phyloP scores from a whole-genome alignment of 176 grass and related monocot genomes.

The Musa acuminata region DNA sequence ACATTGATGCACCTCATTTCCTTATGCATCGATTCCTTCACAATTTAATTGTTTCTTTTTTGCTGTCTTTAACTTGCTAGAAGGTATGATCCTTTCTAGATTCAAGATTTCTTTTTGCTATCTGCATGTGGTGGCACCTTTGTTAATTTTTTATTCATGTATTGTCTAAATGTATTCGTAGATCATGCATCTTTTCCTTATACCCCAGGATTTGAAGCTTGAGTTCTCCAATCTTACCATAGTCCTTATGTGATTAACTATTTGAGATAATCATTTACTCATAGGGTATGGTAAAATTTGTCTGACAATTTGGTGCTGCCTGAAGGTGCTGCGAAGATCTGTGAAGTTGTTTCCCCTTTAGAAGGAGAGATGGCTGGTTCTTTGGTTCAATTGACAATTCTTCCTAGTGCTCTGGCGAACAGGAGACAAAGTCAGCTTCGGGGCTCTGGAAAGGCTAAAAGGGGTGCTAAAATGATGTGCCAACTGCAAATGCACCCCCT shows the following conservation, averaged over 20 bases:
- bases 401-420: constrained; percentile 22
- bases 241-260: not conserved
- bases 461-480: constrained; percentile 36
- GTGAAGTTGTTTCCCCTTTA: not conserved
- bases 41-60: too few species aligned
- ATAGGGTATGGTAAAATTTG: not conserved
- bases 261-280: not conserved
- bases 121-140: too few species aligned
- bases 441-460: constrained; percentile 22
- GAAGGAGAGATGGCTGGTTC: constrained; percentile 51
- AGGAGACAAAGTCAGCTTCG: constrained; percentile 24
- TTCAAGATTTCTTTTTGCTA: too few species aligned
- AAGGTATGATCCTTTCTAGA: too few species aligned
- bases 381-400: constrained; percentile 61
- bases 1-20: too few species aligned
- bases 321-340: not conserved
- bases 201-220: not conserved
- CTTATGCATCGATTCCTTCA: too few species aligned
- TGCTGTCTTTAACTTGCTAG: too few species aligned
- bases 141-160: too few species aligned
- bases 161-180: too few species aligned
- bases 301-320: not conserved
- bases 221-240: not conserved
- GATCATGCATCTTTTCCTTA: too few species aligned
- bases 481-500: constrained; percentile 32